phyloP scores from a whole-genome alignment of 192 early-diverging fungal species.

The Coemansia sp. region DNA sequence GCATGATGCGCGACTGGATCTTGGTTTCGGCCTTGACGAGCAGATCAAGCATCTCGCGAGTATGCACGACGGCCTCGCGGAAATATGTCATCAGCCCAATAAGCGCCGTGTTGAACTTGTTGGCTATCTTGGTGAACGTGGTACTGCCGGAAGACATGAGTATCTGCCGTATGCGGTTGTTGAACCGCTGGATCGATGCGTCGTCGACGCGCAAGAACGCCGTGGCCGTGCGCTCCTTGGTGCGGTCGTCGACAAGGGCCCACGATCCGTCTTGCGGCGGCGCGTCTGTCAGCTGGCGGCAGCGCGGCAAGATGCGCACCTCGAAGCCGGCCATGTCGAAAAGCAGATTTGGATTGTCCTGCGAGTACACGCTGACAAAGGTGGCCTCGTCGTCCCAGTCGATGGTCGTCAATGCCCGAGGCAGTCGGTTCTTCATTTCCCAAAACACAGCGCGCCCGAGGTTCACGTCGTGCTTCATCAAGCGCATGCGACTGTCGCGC shows the following conservation, averaged over 20 bases:
- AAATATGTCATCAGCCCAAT: constrained; percentile 98
- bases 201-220: constrained; percentile 97
- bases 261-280: constrained; percentile 61
- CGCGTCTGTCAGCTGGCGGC: constrained; percentile 77
- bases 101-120: constrained; percentile 90
- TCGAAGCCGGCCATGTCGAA: constrained; percentile 93
- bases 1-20: constrained; percentile 98
- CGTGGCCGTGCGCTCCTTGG: constrained; percentile 96
- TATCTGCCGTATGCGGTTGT: constrained; percentile 96
- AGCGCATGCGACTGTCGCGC: constrained; percentile 96
- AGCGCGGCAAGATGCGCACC: constrained; percentile 91
- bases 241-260: constrained; percentile 95
- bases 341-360: constrained; percentile 96
- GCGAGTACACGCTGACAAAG: constrained; percentile 94
- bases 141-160: constrained; percentile 97
- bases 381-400: constrained; percentile 90
- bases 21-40: constrained; percentile 98
- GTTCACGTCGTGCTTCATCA: constrained; percentile 99
- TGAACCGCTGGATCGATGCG: constrained; percentile 85
- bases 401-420: constrained; percentile 92
- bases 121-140: constrained; percentile 97
- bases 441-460: constrained; percentile 97
- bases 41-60: constrained; percentile 92
- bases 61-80: constrained; percentile 97
- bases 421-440: constrained; percentile 98